Evolutionary conservation across 441 rosid genomes (phyloP), one percentile per base, ranked within the genome.

Genomic region (Pelargonium australe): DNA sequence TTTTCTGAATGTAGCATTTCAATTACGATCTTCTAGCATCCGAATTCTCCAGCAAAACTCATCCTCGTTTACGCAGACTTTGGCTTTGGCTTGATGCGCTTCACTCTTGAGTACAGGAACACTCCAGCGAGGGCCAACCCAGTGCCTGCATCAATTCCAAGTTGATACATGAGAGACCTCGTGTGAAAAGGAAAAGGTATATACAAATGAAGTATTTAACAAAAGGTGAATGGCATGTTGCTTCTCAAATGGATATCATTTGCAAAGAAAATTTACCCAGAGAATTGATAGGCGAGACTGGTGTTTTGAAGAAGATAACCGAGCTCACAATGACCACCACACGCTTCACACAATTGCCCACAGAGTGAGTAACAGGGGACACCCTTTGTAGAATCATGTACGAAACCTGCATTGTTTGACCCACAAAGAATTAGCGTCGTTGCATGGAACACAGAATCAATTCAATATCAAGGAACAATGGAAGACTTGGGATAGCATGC

Each of bases 301-400:
- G 97, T 25, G 96, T 90, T 73, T 74, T 68, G 82, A 92, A 92
- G 89, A 95, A 85, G 74, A 95, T 4, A 45, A 92, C 98, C 16
- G 99, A 92, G 95, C 99, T 92, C 77, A 92, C 96, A 9, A 95
- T 92, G 78, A 95, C 99, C 72, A 89, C 99, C 53, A 95, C 99
- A 67, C 98, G 87, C 92, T 95, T 95, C 83, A 95, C 98, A n/a
- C 99, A 95, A 73, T 95, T 92, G 62, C 98, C 99, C 5, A 95
- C 99, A 0, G 99, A 95, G 80, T 95, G 99, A 34, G 97, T 90
- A 66, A 95, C 99, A 8, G 99, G 99, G 66, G 98, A 92, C 73
- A 95, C 98, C 82, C 99, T 90, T 76, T 89, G 87, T 77, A 95
- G 68, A 70, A 95, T 92, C 98, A 95, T 92, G 68, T 92, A 95